Conservation (phyloP, 805 yeast genomes). For the Candida coquimbonensis region DNA sequence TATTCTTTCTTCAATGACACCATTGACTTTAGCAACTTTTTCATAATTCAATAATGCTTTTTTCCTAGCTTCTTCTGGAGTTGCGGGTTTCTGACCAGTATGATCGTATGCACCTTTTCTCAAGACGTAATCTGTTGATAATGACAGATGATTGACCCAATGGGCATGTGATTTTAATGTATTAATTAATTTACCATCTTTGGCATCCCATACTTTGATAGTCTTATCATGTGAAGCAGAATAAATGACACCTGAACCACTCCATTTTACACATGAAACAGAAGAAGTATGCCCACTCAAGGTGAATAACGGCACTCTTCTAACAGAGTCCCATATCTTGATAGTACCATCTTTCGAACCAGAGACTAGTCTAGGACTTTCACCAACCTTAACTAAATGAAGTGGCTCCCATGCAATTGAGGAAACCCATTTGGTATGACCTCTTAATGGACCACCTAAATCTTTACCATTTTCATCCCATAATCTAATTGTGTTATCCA, state of each 20-base stretch:
- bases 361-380: constrained; percentile 66
- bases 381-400: constrained; percentile 65
- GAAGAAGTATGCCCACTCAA: constrained; percentile 84
- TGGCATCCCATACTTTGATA: constrained; percentile 84
- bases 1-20: constrained; percentile 71
- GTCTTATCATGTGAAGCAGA: constrained; percentile 94
- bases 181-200: constrained; percentile 69
- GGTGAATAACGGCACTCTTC: constrained; percentile 59
- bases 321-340: constrained; percentile 79
- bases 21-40: constrained; percentile 47
- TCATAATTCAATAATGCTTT: constrained; percentile 48
- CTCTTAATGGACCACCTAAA: constrained; percentile 65
- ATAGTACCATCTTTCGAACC: constrained; percentile 90
- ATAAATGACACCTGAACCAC: constrained; percentile 79
- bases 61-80: constrained; percentile 38
- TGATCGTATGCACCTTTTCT: constrained; percentile 88
- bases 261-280: constrained; percentile 96
- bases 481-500: constrained; percentile 83
- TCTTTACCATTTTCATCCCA: constrained; percentile 81
- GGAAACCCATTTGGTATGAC: constrained; percentile 88
- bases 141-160: constrained; percentile 93
- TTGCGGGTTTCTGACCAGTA: constrained; percentile 38
- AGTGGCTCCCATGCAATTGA: constrained; percentile 92
- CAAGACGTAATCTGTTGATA: constrained; percentile 84
- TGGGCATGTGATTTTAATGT: constrained; percentile 88